These are phyloP conservation scores for Cladorrhinum sp. DNA, from an alignment of 2,329 filamentous ascomycete species.

Conservation along the genomic window DNA sequence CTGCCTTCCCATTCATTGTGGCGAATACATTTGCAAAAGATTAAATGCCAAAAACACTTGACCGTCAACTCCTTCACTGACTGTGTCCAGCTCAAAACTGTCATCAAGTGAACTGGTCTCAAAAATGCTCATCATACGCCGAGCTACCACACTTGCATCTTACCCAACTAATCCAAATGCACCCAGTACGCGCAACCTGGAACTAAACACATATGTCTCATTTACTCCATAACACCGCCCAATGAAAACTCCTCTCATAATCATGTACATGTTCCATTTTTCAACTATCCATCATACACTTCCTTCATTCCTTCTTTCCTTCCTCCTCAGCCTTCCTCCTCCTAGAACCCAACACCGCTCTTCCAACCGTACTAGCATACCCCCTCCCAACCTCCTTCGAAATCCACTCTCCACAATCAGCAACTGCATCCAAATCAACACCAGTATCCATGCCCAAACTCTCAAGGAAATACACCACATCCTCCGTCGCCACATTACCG, in stretches of 20 bases:
- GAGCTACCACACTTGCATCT: too few species aligned
- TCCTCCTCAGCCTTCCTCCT: conserved; percentile 19
- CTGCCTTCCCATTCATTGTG: conserved; percentile 64
- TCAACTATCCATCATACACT: not conserved
- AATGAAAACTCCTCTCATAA: not conserved
- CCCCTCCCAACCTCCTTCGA: conserved; percentile 58
- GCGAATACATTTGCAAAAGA: conserved; percentile 65
- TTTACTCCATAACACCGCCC: conserved; percentile 2
- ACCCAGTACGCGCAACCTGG: too few species aligned
- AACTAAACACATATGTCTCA: not conserved
- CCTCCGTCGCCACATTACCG: conserved; percentile 82
- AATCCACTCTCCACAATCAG: conserved; percentile 71
- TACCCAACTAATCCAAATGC: too few species aligned
- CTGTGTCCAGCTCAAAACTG: too few species aligned
- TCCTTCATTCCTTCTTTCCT: not conserved
- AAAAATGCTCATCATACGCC: too few species aligned
- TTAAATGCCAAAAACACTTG: not conserved
- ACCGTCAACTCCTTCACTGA: not conserved
- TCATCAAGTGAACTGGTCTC: too few species aligned
- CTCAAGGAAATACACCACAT: conserved; percentile 75
- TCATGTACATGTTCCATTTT: not conserved
- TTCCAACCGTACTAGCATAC: conserved; percentile 66
- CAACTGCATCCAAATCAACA: conserved; percentile 64
- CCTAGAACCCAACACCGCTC: conserved; percentile 56
- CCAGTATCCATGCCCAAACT: conserved; percentile 73